Evolutionary conservation across 306 rosid genomes (phyloP).

Genomic region (Trifolium dubium): DNA sequence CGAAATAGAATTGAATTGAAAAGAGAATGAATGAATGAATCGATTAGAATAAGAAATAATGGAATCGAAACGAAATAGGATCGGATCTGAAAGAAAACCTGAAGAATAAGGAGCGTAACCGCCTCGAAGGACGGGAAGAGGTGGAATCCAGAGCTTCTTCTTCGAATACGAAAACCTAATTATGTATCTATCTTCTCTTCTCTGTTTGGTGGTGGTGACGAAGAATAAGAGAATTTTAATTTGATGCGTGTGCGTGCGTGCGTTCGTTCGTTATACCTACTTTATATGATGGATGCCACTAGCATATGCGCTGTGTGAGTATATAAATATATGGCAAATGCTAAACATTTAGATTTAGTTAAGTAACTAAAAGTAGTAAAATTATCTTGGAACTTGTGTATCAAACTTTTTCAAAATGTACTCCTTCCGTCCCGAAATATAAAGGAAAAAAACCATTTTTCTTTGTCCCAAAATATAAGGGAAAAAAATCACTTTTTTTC

Average conservation of each 20-base stretch:
- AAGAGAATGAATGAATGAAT: conserved; percentile 1
- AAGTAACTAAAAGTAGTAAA: too few species aligned
- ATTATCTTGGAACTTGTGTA: too few species aligned
- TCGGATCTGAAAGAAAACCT: conserved; percentile 55
- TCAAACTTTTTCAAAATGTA: too few species aligned
- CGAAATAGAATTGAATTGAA: conserved; percentile 15
- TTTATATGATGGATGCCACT: conserved; percentile 27
- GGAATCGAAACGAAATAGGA: conserved; percentile 18
- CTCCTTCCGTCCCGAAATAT: too few species aligned
- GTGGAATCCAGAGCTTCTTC: conserved; percentile 87
- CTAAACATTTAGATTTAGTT: too few species aligned
- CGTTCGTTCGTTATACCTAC: conserved; percentile 31
- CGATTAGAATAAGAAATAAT: conserved; percentile 23
- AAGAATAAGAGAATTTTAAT: too few species aligned
- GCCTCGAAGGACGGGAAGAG: conserved; percentile 91
- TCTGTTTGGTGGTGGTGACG: background rate
- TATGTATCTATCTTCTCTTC: background rate
- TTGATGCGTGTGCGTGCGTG: background rate
- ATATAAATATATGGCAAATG: too few species aligned
- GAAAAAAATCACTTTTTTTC: too few species aligned
- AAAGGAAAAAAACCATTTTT: too few species aligned
- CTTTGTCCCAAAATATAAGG: too few species aligned
- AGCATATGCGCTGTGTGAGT: conserved; percentile 15
- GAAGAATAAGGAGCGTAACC: conserved; percentile 79
- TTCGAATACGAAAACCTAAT: conserved; percentile 39